Evolutionary conservation across 208 protist genomes (phyloP).

Genomic region (Angomonas deanei): DNA sequence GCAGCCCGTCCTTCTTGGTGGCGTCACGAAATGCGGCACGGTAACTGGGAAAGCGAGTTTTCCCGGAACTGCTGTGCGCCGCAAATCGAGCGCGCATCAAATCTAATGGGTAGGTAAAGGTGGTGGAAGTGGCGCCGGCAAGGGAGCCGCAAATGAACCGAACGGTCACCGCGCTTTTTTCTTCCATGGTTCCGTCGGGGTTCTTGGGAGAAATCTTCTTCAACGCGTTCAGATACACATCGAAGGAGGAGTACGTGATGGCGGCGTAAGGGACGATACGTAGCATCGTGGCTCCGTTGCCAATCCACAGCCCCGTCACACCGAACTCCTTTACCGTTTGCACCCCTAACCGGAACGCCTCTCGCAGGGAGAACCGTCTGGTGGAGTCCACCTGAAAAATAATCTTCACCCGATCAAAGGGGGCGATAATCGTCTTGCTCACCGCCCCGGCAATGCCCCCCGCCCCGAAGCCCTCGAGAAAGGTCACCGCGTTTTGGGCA

Average conservation of each 20-base stretch:
- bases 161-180: slow-evolving; percentile 38
- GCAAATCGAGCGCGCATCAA: slow-evolving; percentile 90
- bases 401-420: slow-evolving; percentile 94
- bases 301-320: slow-evolving; percentile 87
- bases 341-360: slow-evolving; percentile 51
- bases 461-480: slow-evolving; percentile 87
- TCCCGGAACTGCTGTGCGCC: slow-evolving; percentile 45
- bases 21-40: slow-evolving; percentile 52
- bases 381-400: slow-evolving; percentile 90
- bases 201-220: slow-evolving; percentile 9
- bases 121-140: slow-evolving; percentile 89
- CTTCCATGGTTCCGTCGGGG: slow-evolving; percentile 26
- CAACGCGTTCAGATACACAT: slow-evolving; percentile 52
- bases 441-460: slow-evolving; percentile 93
- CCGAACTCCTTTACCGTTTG: slow-evolving; percentile 84
- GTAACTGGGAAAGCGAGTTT: slow-evolving; percentile 74
- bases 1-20: slow-evolving; percentile 42
- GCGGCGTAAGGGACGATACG: slow-evolving; percentile 93
- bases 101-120: slow-evolving; percentile 92
- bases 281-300: slow-evolving; percentile 94
- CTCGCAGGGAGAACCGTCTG: slow-evolving; percentile 52
- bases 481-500: slow-evolving; percentile 41
- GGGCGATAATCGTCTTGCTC: slow-evolving; percentile 91
- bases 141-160: slow-evolving; percentile 84
- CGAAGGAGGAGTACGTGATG: slow-evolving; percentile 92